Conservation (phyloP, 352 stramenopile genomes). For the Pythium phragmiticola region DNA sequence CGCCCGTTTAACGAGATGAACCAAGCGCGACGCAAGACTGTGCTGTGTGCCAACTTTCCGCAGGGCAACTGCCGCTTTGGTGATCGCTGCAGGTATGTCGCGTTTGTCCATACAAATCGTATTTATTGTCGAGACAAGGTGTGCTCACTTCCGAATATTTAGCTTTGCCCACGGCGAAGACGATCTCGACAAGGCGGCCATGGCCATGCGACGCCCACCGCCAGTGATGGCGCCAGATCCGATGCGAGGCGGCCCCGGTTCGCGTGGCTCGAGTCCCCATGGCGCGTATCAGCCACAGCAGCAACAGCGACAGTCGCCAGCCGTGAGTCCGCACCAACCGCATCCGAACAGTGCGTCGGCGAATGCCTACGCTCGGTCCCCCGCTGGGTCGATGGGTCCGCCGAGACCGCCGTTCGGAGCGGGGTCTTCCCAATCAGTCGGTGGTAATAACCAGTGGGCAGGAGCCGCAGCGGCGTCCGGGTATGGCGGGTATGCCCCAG, state of each 20-base stretch:
- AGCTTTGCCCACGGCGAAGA: conserved; percentile 84
- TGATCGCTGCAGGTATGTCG: conserved; percentile 75
- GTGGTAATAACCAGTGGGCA: conserved; percentile 11
- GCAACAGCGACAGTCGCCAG: conserved; percentile 7
- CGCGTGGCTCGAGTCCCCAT: conserved; percentile 18
- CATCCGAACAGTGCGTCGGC: conserved; percentile 13
- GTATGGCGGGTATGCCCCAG: conserved; percentile 14
- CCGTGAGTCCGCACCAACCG: conserved; percentile 9
- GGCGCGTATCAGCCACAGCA: conserved; percentile 7
- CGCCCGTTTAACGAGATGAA: conserved; percentile 34
- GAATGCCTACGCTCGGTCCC: conserved; percentile 27
- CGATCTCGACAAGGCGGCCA: conserved; percentile 41
- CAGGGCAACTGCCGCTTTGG: conserved; percentile 75
- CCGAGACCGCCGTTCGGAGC: conserved; percentile 57
- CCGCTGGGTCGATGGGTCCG: conserved; percentile 25
- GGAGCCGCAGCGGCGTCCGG: conserved; percentile 18
- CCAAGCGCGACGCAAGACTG: conserved; percentile 64
- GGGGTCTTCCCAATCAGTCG: conserved; percentile 22
- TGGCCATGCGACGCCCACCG: conserved; percentile 6
- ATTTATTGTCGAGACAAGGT: not conserved
- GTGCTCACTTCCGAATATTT: not conserved
- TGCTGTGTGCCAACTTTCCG: conserved; percentile 76
- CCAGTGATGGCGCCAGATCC: conserved; percentile 13
- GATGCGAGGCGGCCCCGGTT: conserved; percentile 10
- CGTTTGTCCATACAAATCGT: not conserved